Base-by-base conservation (phyloP, 208 protist genomes). In the Trypanosoma grayi region DNA sequence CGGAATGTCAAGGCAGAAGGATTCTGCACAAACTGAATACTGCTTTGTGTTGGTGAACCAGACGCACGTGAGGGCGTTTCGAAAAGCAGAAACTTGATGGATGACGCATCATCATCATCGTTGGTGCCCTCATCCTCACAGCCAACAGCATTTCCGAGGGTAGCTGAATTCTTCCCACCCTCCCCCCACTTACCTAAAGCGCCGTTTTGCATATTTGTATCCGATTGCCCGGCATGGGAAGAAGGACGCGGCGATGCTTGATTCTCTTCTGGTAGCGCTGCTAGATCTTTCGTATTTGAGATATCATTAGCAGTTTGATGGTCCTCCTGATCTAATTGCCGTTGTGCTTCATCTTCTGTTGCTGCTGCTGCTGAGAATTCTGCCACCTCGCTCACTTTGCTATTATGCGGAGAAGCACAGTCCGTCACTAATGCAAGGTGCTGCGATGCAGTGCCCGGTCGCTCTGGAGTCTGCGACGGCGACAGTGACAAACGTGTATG, bases 61-160 rank as follows among this genome's bases (percentile, higher is more conserved):
- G 37, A 52, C n/a, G 2, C 8, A 25, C 7, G 22, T n/a, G 47
- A 55, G 5, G 16, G 18, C 3, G 33, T 27, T 13, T 70, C 39
- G 20, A 56, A 34, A 9, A 70, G 0, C 2, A 33, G 34, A 60
- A 70, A 70, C n/a, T 63, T 30, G 39, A 70, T 63, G 25, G 64
- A 70, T 33, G 64, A 70, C 8, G 31, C 24, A 4, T 34, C 33
- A 55, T 69, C 62, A 27, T 54, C 41, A 46, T 60, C 44, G 24
- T 22, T 44, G 36, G 13, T 16, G 36, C 28, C 16, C 20, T 13
- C 1, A 58, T 30, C 4, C 16, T 56, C 18, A 14, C 10, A 9
- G 33, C 13, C 34, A 43, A 1, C 8, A 24, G 43, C n/a, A n/a
- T n/a, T n/a, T n/a, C n/a, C n/a, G n/a, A n/a, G n/a, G n/a, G n/a